Percentiles rank a stretch among this genome's conserved stretches.
Evolutionary conservation across 2,329 filamentous ascomycete species (phyloP).

Genomic region (Moelleriella libera): DNA sequence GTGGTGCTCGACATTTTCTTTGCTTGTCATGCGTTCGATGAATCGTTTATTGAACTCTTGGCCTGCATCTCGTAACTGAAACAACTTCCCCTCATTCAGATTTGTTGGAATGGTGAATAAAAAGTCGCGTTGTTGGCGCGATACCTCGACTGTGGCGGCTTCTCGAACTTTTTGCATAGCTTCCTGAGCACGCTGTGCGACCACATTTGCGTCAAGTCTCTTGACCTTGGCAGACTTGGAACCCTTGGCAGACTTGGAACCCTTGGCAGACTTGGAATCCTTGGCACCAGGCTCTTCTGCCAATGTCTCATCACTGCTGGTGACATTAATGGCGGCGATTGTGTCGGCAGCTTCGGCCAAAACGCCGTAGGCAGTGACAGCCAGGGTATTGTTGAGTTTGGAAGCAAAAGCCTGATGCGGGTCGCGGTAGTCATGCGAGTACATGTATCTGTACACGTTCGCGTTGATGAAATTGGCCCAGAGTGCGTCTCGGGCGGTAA

Average conservation of each 20-base stretch:
- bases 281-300: background rate
- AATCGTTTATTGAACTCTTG: background rate
- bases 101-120: background rate
- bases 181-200: background rate
- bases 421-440: background rate
- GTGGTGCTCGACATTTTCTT: background rate
- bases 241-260: background rate
- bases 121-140: background rate
- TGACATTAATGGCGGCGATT: background rate
- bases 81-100: background rate
- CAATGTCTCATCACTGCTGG: background rate
- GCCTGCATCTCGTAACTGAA: background rate
- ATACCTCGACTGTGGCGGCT: background rate
- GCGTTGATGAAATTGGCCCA: background rate
- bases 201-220: no score
- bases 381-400: background rate
- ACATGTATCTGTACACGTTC: background rate
- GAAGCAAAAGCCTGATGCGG: background rate
- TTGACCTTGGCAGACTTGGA: no score
- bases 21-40: background rate
- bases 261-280: background rate
- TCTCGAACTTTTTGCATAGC: background rate
- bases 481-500: background rate
- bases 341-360: background rate
- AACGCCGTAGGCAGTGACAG: background rate